Conservation (phyloP, 2,329 filamentous ascomycete genomes). For the Claviceps lovelessii region DNA sequence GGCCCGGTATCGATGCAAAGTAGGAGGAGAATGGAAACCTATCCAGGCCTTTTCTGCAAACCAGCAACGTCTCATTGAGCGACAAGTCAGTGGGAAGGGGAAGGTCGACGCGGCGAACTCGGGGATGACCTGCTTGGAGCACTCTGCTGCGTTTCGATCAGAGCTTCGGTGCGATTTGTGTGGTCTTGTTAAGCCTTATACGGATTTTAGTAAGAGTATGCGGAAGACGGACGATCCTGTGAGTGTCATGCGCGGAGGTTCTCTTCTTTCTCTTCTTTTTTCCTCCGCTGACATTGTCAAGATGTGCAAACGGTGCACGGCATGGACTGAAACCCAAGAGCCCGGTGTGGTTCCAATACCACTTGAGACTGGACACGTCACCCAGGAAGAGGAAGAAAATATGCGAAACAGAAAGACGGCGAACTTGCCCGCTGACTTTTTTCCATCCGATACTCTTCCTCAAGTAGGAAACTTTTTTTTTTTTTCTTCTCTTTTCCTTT, state of each 20-base stretch:
- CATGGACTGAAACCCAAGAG: constrained; percentile 24
- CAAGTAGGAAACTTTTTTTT: constrained; percentile 7
- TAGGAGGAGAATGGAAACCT: constrained; percentile 23
- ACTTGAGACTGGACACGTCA: constrained; percentile 20
- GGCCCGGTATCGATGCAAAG: constrained; percentile 19
- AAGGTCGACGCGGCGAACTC: constrained; percentile 16
- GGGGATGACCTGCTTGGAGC: constrained; percentile 24
- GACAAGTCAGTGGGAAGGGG: constrained; percentile 5
- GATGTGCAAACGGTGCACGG: constrained; percentile 21
- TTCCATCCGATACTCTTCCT: constrained; percentile 9
- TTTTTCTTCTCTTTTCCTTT: too few relatives aligned
- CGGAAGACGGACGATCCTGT: constrained; percentile 17
- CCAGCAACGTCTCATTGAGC: constrained; percentile 16
- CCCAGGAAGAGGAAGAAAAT: constrained; percentile 16
- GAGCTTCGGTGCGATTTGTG: constrained; percentile 22
- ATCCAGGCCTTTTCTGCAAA: constrained; percentile 18
- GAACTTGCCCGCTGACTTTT: constrained; percentile 13
- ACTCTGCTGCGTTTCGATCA: constrained; percentile 11
- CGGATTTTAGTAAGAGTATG: constrained; percentile 18
- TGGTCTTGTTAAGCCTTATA: constrained; percentile 11
- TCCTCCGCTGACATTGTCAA: constrained; percentile 5
- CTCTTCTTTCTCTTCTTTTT: too few relatives aligned
- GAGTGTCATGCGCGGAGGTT: constrained; percentile 6
- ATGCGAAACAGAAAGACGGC: constrained; percentile 1
- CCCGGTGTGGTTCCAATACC: constrained; percentile 16